Conservation (phyloP, 805 yeast genomes). For the Scheffersomyces ergatensis region DNA sequence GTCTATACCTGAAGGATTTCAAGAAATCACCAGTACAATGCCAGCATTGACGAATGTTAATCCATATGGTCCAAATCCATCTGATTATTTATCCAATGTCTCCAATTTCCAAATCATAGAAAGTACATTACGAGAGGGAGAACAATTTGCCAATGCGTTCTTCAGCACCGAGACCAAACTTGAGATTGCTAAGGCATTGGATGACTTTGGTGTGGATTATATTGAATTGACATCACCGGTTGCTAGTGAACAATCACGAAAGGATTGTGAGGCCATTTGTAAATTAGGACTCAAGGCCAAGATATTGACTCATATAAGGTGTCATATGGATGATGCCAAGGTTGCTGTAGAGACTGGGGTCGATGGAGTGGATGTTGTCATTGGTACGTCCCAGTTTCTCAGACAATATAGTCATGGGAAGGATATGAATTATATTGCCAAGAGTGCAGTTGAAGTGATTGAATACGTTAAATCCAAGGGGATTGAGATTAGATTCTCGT, state of each 20-base stretch:
- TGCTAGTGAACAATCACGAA: constrained; percentile 90
- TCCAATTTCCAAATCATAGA: constrained; percentile 87
- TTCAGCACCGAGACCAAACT: constrained; percentile 92
- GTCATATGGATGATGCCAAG: constrained; percentile 98
- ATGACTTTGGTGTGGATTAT: constrained; percentile 97
- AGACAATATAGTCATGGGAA: constrained; percentile 96
- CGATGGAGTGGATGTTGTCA: constrained; percentile 98
- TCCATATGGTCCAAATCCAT: constrained; percentile 96
- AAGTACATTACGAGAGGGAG: constrained; percentile 96
- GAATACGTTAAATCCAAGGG: constrained; percentile 96
- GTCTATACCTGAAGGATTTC: constrained; percentile 31
- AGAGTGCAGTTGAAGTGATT: constrained; percentile 93
- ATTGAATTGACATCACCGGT: constrained; percentile 97
- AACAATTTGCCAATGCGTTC: constrained; percentile 97
- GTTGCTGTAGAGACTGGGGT: constrained; percentile 98
- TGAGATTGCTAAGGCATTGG: constrained; percentile 94
- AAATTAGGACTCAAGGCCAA: constrained; percentile 94
- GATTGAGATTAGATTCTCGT: constrained; percentile 92
- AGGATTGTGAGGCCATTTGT: constrained; percentile 97
- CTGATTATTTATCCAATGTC: constrained; percentile 88
- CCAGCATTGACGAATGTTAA: constrained; percentile 37
- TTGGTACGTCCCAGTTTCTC: constrained; percentile 93
- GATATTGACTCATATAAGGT: constrained; percentile 93
- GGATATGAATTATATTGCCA: constrained; percentile 97
- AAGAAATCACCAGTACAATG: constrained; percentile 31